Conservation (phyloP, 2,329 filamentous ascomycete species). For the Bipolaris sorokiniana region DNA sequence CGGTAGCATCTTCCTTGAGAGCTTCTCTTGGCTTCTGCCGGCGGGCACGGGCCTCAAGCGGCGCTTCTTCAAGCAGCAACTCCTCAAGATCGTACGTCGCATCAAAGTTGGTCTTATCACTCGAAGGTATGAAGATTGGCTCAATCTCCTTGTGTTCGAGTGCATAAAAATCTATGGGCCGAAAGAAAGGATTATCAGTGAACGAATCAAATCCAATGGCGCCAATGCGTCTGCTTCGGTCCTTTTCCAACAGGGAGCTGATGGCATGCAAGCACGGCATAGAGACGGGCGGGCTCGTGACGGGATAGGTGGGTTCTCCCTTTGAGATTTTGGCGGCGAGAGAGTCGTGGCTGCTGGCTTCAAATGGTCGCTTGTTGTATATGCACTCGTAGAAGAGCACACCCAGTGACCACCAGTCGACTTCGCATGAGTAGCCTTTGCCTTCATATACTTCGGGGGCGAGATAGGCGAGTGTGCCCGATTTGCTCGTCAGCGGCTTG, state of each 20-base stretch:
- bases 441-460: constrained; percentile 94
- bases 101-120: constrained; percentile 98
- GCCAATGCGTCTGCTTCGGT: constrained; percentile 83
- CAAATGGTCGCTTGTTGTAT: constrained; percentile 97
- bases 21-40: constrained; percentile 92
- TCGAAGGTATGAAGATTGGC: constrained; percentile 90
- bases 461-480: constrained; percentile 92
- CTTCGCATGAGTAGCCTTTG: constrained; percentile 84
- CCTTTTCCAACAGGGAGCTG: constrained; percentile 78
- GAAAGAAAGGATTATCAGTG: constrained; percentile 87
- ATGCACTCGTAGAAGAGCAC: constrained; percentile 99
- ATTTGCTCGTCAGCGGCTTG: constrained; percentile 89
- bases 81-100: constrained; percentile 98
- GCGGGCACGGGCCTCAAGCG: constrained; percentile 87
- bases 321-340: constrained; percentile 81
- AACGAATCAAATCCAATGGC: constrained; percentile 82
- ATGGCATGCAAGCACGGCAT: constrained; percentile 89
- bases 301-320: constrained; percentile 84
- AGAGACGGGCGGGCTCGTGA: constrained; percentile 88
- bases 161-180: constrained; percentile 79
- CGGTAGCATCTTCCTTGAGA: constrained; percentile 90
- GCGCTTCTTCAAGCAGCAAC: constrained; percentile 89
- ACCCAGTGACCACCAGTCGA: constrained; percentile 98
- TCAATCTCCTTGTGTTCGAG: constrained; percentile 87
- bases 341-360: constrained; percentile 82